phyloP scores from a whole-genome alignment of 345 rosid species.

The Murraya paniculata region DNA sequence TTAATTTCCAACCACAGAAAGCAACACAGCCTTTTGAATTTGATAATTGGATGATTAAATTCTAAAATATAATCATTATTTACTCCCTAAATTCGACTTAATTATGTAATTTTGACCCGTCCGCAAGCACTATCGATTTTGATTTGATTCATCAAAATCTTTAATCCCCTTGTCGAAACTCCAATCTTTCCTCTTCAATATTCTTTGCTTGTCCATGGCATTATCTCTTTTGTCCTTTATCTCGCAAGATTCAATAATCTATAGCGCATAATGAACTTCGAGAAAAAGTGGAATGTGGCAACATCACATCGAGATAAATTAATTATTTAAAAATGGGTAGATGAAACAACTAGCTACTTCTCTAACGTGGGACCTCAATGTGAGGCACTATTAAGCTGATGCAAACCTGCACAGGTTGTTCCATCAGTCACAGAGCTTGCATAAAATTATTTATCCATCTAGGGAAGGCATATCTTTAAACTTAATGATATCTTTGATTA shows the following conservation, averaged over 20 bases:
- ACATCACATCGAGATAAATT: background rate
- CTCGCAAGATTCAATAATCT: background rate
- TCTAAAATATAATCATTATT: background rate
- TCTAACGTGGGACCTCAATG: no score
- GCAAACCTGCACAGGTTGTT: no score
- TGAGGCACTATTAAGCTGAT: no score
- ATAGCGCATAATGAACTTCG: background rate
- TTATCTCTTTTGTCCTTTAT: background rate
- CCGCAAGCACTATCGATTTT: background rate
- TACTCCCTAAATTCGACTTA: background rate
- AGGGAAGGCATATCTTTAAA: background rate
- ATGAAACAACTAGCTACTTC: no score
- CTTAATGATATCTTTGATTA: no score
- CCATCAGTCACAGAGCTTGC: no score
- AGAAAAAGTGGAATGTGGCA: background rate
- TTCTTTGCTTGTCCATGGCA: conserved; percentile 3
- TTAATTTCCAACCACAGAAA: no score
- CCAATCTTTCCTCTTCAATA: background rate
- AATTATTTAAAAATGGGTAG: no score
- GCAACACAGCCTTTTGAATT: no score
- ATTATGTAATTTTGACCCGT: background rate
- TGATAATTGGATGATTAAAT: background rate
- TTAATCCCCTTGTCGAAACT: background rate
- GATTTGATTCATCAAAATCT: background rate
- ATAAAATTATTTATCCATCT: no score